Conservation (phyloP, 1,284 basidiomycete species). For the Ganoderma multipileum region DNA sequence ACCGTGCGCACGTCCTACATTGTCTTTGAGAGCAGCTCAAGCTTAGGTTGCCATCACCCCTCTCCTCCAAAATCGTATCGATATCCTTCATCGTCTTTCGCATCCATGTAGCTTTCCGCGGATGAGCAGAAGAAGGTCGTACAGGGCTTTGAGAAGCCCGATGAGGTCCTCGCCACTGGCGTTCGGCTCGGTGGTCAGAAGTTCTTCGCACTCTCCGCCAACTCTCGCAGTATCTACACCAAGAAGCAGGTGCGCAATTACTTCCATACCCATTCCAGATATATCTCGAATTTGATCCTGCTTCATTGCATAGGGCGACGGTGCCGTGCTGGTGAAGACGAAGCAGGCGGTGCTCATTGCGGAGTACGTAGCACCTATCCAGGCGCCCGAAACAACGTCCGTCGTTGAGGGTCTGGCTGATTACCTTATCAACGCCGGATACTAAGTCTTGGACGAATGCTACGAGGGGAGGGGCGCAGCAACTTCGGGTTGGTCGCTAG, state of each 20-base stretch:
- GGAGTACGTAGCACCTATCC: conserved; percentile 75
- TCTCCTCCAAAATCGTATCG: background rate
- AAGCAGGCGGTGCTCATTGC: conserved; percentile 88
- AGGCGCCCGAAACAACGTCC: conserved; percentile 76
- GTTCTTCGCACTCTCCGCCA: conserved; percentile 78
- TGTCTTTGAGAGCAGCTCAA: background rate
- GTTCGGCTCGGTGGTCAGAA: conserved; percentile 79
- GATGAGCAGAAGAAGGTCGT: conserved; percentile 81
- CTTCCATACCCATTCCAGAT: background rate
- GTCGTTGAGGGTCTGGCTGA: conserved; percentile 82
- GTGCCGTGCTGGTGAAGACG: conserved; percentile 86
- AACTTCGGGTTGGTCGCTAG: conserved; percentile 11
- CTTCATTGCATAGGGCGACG: conserved; percentile 68
- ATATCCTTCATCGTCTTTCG: background rate
- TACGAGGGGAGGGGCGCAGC: background rate
- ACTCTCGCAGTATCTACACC: conserved; percentile 72
- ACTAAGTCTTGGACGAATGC: conserved; percentile 42
- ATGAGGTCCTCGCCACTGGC: conserved; percentile 61
- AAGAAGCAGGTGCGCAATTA: conserved; percentile 76
- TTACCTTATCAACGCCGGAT: conserved; percentile 75
- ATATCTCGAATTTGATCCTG: background rate
- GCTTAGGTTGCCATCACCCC: background rate
- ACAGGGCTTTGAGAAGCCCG: conserved; percentile 58
- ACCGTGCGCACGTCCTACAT: conserved; percentile 54
- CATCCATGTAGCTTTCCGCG: conserved; percentile 61